A percentile compares a stretch with the other conserved stretches of the same genome.
Conservation (phyloP, 164 flowering plant species). For the Magnolia kwangsiensis region DNA sequence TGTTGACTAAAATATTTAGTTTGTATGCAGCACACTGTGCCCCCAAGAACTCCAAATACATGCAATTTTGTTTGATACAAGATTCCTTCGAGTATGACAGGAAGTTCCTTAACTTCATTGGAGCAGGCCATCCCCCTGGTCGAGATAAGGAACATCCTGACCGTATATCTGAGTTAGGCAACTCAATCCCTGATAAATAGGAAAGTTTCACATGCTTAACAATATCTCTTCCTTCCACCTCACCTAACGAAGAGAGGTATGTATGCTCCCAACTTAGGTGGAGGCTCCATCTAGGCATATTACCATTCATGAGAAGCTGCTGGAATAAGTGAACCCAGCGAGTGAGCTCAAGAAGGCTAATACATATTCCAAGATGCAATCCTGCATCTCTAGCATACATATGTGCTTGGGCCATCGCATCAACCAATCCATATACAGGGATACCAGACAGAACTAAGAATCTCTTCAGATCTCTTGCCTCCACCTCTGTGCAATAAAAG, state of each 20-base stretch:
- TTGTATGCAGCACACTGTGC: slow-evolving; percentile 48
- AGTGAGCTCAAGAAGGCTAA: slow-evolving; percentile 74
- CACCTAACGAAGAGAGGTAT: slow-evolving; percentile 81
- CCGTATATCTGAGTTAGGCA: slow-evolving; percentile 17
- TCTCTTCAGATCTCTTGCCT: slow-evolving; percentile 53
- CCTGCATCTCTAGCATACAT: slow-evolving; percentile 58
- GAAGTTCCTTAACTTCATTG: slow-evolving; percentile 46
- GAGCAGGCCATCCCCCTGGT: slow-evolving; percentile 93
- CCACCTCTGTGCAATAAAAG: slow-evolving; percentile 30
- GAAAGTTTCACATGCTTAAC: slow-evolving; percentile 35
- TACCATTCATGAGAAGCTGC: slow-evolving; percentile 69
- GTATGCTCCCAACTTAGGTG: slow-evolving; percentile 84
- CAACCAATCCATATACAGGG: slow-evolving; percentile 53
- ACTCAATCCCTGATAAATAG: slow-evolving; percentile 31
- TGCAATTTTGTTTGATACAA: slow-evolving; percentile 57
- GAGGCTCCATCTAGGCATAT: slow-evolving; percentile 66
- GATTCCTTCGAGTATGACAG: slow-evolving; percentile 53
- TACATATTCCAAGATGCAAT: slow-evolving; percentile 28
- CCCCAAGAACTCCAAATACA: slow-evolving; percentile 73
- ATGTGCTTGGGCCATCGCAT: slow-evolving; percentile 78
- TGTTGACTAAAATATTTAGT: slow-evolving; percentile 2
- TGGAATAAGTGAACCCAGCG: slow-evolving; percentile 88
- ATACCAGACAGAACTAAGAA: slow-evolving; percentile 70
- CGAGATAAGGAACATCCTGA: slow-evolving; percentile 37
- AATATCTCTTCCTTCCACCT: slow-evolving; percentile 48